These are phyloP conservation scores for Saksenaea vasiformis DNA, from an alignment of 371 early-diverging fungal species.

Conservation along the genomic window DNA sequence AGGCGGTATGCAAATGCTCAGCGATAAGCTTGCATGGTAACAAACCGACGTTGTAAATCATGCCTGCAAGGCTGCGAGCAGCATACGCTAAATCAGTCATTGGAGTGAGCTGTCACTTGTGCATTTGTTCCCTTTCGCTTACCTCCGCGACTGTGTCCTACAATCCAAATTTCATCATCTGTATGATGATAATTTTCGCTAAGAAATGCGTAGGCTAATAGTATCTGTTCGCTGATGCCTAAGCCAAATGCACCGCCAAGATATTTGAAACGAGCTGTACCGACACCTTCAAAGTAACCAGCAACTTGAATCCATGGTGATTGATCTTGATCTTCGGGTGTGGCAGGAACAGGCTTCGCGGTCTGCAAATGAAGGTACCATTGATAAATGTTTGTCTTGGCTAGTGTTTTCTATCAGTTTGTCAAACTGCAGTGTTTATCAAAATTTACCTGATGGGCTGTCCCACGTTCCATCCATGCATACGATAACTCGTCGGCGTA, in stretches of 20 bases:
- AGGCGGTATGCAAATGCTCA: slow-evolving; percentile 20
- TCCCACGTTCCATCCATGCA: slow-evolving; percentile 50
- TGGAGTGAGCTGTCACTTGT: background rate
- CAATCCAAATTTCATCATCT: slow-evolving; percentile 38
- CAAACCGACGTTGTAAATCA: slow-evolving; percentile 43
- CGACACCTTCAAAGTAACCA: slow-evolving; percentile 33
- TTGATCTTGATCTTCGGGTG: background rate
- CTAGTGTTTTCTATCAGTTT: slow-evolving; percentile 11
- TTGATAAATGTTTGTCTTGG: slow-evolving; percentile 32
- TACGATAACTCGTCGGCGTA: slow-evolving; percentile 30
- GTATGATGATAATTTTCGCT: slow-evolving; percentile 21
- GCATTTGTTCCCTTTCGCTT: background rate
- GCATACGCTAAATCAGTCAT: slow-evolving; percentile 29
- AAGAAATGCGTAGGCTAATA: slow-evolving; percentile 30
- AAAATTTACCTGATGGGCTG: slow-evolving; percentile 29
- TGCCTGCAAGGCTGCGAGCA: slow-evolving; percentile 37
- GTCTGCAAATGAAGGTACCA: slow-evolving; percentile 19
- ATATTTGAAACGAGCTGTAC: slow-evolving; percentile 13
- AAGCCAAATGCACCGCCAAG: slow-evolving; percentile 38
- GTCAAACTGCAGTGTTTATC: background rate
- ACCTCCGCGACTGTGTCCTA: slow-evolving; percentile 47
- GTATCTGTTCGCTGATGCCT: slow-evolving; percentile 38
- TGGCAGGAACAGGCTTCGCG: background rate
- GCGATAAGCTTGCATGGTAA: slow-evolving; percentile 19
- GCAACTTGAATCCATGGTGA: slow-evolving; percentile 25